These are phyloP conservation scores for Iberis pinnata DNA, from an alignment of 345 rosid genomes.

Conservation along the genomic window DNA sequence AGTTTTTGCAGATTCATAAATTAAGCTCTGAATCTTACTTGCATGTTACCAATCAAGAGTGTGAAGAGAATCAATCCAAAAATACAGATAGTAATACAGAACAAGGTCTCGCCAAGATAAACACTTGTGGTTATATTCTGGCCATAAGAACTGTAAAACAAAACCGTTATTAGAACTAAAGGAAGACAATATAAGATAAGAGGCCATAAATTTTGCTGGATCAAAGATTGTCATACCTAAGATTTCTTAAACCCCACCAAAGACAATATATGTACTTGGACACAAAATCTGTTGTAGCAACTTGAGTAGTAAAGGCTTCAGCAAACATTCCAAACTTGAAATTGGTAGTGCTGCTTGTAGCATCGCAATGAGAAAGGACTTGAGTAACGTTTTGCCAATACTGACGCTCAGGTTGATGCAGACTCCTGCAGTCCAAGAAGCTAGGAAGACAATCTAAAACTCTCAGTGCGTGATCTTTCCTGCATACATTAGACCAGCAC, in stretches of 20 bases:
- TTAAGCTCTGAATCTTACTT: slow-evolving; percentile 40
- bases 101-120: slow-evolving; percentile 63
- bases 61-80: slow-evolving; percentile 65
- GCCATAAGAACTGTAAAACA: slow-evolving; percentile 59
- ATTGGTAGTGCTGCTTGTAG: slow-evolving; percentile 31
- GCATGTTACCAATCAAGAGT: slow-evolving; percentile 89
- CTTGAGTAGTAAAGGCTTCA: slow-evolving; percentile 57
- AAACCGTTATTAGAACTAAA: neutral
- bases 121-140: slow-evolving; percentile 69
- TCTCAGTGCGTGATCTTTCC: slow-evolving; percentile 33
- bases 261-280: slow-evolving; percentile 69
- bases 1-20: neutral
- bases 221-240: slow-evolving; percentile 41
- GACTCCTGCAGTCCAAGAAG: slow-evolving; percentile 56
- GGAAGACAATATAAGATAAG: neutral
- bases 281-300: slow-evolving; percentile 45
- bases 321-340: slow-evolving; percentile 78
- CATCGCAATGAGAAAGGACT: slow-evolving; percentile 49
- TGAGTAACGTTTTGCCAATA: slow-evolving; percentile 64
- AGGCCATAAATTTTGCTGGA: neutral
- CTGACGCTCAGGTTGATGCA: slow-evolving; percentile 42
- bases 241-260: slow-evolving; percentile 88
- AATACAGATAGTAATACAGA: slow-evolving; percentile 61
- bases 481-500: slow-evolving; percentile 69
- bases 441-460: slow-evolving; percentile 46